phyloP scores from a whole-genome alignment of 2,329 filamentous ascomycete species.

The Calonectria pteridis region DNA sequence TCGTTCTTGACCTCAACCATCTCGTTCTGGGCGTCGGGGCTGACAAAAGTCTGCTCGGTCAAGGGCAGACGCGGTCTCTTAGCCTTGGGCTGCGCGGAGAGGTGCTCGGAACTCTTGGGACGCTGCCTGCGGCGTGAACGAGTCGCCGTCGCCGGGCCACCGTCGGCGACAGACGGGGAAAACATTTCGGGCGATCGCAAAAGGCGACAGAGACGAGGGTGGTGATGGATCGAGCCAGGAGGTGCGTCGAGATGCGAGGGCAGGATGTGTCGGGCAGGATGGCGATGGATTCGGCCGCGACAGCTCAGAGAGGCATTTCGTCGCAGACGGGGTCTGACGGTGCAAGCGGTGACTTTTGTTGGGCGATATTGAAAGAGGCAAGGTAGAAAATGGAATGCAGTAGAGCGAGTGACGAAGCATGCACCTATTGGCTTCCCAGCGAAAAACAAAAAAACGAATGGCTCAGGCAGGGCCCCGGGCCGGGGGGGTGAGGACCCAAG shows the following conservation, averaged over 20 bases:
- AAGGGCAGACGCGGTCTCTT: constrained; percentile 72
- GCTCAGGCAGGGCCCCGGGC: constrained; percentile 23
- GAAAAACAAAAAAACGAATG: constrained; percentile 39
- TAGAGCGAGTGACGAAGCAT: constrained; percentile 46
- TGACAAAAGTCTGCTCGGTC: constrained; percentile 68
- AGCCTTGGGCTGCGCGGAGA: constrained; percentile 70
- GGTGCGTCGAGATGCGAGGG: constrained; percentile 21
- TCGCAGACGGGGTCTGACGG: constrained; percentile 35
- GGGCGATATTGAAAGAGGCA: constrained; percentile 28
- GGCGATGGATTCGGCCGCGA: constrained; percentile 42
- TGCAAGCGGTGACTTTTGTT: constrained; percentile 42
- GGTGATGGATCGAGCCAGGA: constrained; percentile 26
- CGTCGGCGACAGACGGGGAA: constrained; percentile 65
- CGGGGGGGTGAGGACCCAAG: constrained; percentile 33
- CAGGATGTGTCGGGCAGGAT: constrained; percentile 30
- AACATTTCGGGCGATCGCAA: constrained; percentile 64
- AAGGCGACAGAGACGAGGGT: constrained; percentile 2
- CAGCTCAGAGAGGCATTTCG: constrained; percentile 46
- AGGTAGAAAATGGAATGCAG: constrained; percentile 34
- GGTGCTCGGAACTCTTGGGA: constrained; percentile 66
- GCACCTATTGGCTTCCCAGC: constrained; percentile 39
- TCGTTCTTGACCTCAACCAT: constrained; percentile 69
- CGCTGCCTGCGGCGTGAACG: constrained; percentile 73
- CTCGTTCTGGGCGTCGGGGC: constrained; percentile 64
- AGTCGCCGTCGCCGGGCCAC: constrained; percentile 67